Percentiles rank a stretch among this genome's conserved stretches.
Conservation (phyloP, 2,329 filamentous ascomycete species). For the Talaromyces sp. region DNA sequence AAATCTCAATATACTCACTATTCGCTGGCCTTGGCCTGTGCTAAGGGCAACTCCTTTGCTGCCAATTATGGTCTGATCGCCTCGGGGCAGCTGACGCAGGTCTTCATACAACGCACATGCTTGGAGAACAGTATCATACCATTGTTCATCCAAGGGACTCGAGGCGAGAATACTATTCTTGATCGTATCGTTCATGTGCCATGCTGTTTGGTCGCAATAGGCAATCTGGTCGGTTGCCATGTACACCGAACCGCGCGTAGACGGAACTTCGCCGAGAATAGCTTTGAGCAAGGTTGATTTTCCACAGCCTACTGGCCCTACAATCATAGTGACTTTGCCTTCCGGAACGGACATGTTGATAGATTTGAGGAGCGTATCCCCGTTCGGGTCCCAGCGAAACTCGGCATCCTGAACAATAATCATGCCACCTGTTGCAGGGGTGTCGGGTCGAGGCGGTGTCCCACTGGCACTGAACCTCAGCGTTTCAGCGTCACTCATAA, state of each 20-base stretch:
- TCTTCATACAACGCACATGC: slow-evolving; percentile 33
- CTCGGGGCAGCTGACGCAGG: slow-evolving; percentile 33
- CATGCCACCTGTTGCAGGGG: slow-evolving; percentile 19
- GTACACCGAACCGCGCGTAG: slow-evolving; percentile 27
- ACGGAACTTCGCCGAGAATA: slow-evolving; percentile 40
- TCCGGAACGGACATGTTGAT: slow-evolving; percentile 38
- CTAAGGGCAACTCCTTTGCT: slow-evolving; percentile 49
- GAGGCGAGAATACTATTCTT: slow-evolving; percentile 24
- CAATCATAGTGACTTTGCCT: slow-evolving; percentile 43
- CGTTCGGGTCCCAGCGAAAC: slow-evolving; percentile 44
- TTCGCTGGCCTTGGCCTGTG: slow-evolving; percentile 49
- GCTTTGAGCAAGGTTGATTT: slow-evolving; percentile 48
- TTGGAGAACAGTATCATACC: slow-evolving; percentile 23
- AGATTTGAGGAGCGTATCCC: slow-evolving; percentile 35
- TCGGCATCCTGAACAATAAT: slow-evolving; percentile 39
- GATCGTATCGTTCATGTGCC: slow-evolving; percentile 26
- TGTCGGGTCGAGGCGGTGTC: slow-evolving; percentile 16
- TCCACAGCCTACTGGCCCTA: slow-evolving; percentile 49
- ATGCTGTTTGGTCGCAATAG: slow-evolving; percentile 34
- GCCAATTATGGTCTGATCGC: slow-evolving; percentile 44
- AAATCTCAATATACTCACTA: slow-evolving; percentile 26
- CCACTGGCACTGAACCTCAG: slow-evolving; percentile 7
- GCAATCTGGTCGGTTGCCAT: slow-evolving; percentile 28
- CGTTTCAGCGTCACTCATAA: slow-evolving; percentile 19
- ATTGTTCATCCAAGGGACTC: slow-evolving; percentile 22